A percentile compares a stretch with the other conserved stretches of the same genome.
Evolutionary conservation across 106 monocot species (phyloP).

Genomic region (Iris macrosiphon): DNA sequence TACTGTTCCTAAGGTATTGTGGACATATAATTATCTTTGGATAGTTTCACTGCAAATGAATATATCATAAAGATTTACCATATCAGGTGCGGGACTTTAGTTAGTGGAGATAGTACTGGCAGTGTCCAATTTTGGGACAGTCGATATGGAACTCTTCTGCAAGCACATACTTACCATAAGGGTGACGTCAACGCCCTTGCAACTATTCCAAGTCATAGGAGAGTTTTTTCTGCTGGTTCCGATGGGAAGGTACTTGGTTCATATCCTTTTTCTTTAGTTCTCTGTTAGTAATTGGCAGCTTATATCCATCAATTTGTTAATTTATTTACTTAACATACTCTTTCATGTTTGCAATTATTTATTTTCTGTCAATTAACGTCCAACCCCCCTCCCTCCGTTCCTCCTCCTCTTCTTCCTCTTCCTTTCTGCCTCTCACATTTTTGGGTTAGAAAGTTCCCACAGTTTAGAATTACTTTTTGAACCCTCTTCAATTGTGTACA

Average conservation of each 20-base stretch:
- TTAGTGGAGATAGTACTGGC: conserved; percentile 96
- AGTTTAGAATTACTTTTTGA: no score
- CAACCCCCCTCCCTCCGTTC: no score
- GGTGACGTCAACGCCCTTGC: conserved; percentile 84
- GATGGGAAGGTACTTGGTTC: conserved; percentile 81
- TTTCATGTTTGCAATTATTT: no score
- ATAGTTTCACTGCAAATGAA: conserved; percentile 7
- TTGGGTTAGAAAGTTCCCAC: no score
- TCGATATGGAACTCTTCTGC: conserved; percentile 71
- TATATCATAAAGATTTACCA: not conserved
- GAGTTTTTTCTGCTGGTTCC: conserved; percentile 92
- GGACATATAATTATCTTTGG: not conserved
- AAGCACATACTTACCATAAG: conserved; percentile 68
- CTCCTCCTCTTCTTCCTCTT: no score
- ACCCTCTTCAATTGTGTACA: no score
- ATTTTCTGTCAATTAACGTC: no score
- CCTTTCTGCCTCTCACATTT: no score
- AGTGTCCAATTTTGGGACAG: conserved; percentile 98
- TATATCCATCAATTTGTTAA: no score
- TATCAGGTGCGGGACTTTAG: conserved; percentile 74
- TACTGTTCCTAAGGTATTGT: conserved; percentile 77
- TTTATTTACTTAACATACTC: no score
- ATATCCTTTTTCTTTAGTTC: no score
- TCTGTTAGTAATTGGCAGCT: no score
- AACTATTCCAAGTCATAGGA: conserved; percentile 65